phyloP scores from a whole-genome alignment of 2,329 filamentous ascomycete genomes.

The Colletotrichum paranaense region DNA sequence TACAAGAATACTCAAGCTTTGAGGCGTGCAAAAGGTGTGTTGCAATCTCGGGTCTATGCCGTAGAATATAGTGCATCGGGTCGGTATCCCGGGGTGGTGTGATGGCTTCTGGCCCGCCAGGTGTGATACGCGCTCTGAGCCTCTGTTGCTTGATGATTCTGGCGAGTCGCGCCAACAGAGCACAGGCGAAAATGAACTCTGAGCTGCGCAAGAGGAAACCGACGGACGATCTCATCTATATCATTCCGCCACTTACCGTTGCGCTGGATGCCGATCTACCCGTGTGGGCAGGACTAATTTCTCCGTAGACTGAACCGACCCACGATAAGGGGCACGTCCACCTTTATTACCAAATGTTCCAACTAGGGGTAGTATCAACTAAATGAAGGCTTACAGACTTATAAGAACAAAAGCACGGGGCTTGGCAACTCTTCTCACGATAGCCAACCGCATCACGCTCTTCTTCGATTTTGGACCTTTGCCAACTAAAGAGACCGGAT shows the following conservation, averaged over 20 bases:
- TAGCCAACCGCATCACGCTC: neutral
- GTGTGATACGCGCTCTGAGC: neutral
- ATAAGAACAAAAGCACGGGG: neutral
- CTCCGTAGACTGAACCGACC: neutral
- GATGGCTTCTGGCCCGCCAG: neutral
- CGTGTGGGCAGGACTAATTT: neutral
- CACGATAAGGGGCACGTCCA: neutral
- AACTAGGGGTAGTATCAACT: neutral
- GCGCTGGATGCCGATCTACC: neutral
- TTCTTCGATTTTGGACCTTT: neutral
- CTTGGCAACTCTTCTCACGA: neutral
- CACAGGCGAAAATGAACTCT: neutral
- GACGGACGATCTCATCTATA: neutral
- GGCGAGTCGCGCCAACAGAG: neutral
- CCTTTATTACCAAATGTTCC: neutral
- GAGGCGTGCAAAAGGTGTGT: neutral
- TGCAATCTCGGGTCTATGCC: neutral
- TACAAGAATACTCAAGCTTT: neutral
- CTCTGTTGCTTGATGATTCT: neutral
- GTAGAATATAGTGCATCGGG: no score
- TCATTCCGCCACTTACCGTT: neutral
- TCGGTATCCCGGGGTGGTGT: neutral
- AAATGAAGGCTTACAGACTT: neutral
- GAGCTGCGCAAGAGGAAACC: neutral
- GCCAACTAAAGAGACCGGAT: constrained; percentile 1